Conservation (phyloP, 2,329 filamentous ascomycete genomes). For the Phaeosphaeria sp. region DNA sequence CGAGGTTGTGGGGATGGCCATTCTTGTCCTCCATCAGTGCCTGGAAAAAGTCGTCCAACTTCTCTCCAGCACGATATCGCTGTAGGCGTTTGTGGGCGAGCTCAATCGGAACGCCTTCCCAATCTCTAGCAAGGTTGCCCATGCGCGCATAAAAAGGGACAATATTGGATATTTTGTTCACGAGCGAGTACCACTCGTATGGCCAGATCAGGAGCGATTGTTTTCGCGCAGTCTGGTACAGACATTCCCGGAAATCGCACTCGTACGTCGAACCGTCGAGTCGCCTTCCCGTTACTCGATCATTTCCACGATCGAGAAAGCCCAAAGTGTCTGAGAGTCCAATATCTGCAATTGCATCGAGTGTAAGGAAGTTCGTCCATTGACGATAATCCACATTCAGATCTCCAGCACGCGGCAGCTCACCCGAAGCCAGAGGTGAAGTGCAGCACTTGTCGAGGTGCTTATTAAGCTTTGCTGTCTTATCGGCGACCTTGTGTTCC, state of each 20-base stretch:
- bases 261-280: conserved; percentile 55
- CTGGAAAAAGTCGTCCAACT: conserved; percentile 65
- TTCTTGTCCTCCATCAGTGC: conserved; percentile 61
- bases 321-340: conserved; percentile 60
- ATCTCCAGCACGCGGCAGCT: conserved; percentile 44
- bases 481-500: conserved; percentile 53
- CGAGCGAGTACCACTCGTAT: conserved; percentile 58
- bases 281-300: conserved; percentile 47
- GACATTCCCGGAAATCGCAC: conserved; percentile 57
- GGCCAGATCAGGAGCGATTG: conserved; percentile 59
- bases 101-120: conserved; percentile 57
- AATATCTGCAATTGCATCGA: conserved; percentile 65
- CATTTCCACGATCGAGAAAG: conserved; percentile 59
- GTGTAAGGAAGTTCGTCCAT: conserved; percentile 63
- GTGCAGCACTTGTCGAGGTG: conserved; percentile 55
- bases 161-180: conserved; percentile 57
- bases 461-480: conserved; percentile 53
- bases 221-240: conserved; percentile 55
- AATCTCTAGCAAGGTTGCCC: conserved; percentile 51
- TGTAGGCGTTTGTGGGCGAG: conserved; percentile 53
- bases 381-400: conserved; percentile 58
- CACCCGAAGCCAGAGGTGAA: conserved; percentile 33
- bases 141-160: conserved; percentile 54
- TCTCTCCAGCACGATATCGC: conserved; percentile 59
- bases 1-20: conserved; percentile 47